Conservation (phyloP, 306 rosid genomes). For the Prunus mume region DNA sequence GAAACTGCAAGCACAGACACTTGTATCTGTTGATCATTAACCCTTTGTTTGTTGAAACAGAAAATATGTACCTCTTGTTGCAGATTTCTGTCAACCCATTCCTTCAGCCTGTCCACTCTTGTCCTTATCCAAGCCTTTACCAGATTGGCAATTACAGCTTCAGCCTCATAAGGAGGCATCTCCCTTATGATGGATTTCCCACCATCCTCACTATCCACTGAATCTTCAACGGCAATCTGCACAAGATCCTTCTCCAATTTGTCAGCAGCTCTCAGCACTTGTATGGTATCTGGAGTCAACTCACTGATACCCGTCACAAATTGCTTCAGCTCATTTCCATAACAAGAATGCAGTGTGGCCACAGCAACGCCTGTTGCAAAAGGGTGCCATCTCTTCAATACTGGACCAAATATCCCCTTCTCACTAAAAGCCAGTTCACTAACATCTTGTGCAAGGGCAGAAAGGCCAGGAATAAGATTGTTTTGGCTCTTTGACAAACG, state of each 20-base stretch:
- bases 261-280: conserved; percentile 82
- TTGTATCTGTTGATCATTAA: neutral
- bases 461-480: conserved; percentile 46
- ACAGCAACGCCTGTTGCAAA: conserved; percentile 81
- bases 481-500: conserved; percentile 56
- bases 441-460: conserved; percentile 63
- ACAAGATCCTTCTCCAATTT: conserved; percentile 94
- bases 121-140: conserved; percentile 80
- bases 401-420: conserved; percentile 77
- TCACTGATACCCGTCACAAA: conserved; percentile 57
- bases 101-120: conserved; percentile 80
- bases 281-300: conserved; percentile 75
- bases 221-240: conserved; percentile 92
- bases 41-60: neutral
- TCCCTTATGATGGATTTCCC: conserved; percentile 86
- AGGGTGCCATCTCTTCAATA: conserved; percentile 83
- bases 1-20: neutral
- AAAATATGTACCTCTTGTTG: conserved; percentile 68
- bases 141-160: conserved; percentile 56
- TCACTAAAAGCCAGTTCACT: conserved; percentile 67
- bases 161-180: conserved; percentile 98
- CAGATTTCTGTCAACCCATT: conserved; percentile 80
- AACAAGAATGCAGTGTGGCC: conserved; percentile 89
- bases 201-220: conserved; percentile 94
- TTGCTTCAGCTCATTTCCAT: conserved; percentile 71